Conservation (phyloP, 2,329 filamentous ascomycete genomes). For the Aspergillus sp. region DNA sequence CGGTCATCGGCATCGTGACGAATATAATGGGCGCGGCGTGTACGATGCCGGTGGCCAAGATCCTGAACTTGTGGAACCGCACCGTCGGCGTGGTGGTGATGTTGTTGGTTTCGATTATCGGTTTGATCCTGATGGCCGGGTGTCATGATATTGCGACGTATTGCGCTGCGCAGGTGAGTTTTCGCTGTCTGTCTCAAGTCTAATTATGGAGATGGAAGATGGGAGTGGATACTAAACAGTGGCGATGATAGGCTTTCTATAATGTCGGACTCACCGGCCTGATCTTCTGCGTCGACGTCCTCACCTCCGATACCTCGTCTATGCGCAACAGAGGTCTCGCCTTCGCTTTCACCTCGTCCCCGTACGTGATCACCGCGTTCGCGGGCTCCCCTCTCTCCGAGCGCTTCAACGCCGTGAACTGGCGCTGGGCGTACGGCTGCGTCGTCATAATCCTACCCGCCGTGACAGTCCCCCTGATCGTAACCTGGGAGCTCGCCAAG, state of each 20-base stretch:
- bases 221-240: not conserved
- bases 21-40: conserved; percentile 56
- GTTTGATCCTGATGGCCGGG: conserved; percentile 62
- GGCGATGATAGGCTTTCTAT: conserved; percentile 51
- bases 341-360: conserved; percentile 58
- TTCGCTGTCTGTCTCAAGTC: not conserved
- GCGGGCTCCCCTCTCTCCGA: conserved; percentile 52
- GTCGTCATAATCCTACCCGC: conserved; percentile 60
- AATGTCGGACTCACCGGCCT: conserved; percentile 56
- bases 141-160: conserved; percentile 63
- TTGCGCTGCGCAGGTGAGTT: conserved; percentile 54
- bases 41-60: conserved; percentile 62
- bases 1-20: conserved; percentile 55
- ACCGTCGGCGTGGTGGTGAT: conserved; percentile 56
- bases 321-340: conserved; percentile 60
- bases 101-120: conserved; percentile 46
- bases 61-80: conserved; percentile 63
- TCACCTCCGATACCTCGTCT: conserved; percentile 61
- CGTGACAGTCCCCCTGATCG: conserved; percentile 54
- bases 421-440: conserved; percentile 62
- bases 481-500: conserved; percentile 54
- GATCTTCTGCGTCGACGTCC: conserved; percentile 55
- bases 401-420: conserved; percentile 52
- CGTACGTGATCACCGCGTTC: conserved; percentile 62
- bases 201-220: not conserved